phyloP scores from a whole-genome alignment of 257 asterid species.

The Leonotis leonurus region DNA sequence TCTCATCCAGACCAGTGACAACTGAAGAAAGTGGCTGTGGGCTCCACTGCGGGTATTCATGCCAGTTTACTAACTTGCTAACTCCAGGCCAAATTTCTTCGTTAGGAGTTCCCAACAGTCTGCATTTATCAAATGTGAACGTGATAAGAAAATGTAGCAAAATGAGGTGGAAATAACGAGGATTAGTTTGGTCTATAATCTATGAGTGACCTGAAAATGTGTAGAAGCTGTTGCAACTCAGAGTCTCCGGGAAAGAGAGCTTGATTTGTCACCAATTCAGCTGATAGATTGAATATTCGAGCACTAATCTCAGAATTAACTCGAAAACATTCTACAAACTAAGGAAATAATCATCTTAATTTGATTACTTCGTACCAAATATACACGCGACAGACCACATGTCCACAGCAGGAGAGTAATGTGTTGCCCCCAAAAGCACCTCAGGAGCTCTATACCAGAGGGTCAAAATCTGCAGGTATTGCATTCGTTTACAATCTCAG shows the following conservation, averaged over 20 bases:
- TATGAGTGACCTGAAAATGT: conserved; percentile 91
- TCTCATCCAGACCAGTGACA: conserved; percentile 67
- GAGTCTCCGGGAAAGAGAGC: conserved; percentile 95
- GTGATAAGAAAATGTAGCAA: neutral
- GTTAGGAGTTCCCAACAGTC: conserved; percentile 85
- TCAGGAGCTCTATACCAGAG: conserved; percentile 99
- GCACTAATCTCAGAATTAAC: neutral
- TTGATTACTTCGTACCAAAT: conserved; percentile 52
- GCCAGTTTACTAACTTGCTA: conserved; percentile 89
- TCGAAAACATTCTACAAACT: neutral
- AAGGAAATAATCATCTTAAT: neutral
- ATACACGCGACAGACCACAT: conserved; percentile 98
- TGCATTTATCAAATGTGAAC: conserved; percentile 14
- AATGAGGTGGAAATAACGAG: too few relatives aligned
- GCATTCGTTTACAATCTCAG: neutral
- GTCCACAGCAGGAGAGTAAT: conserved; percentile 95
- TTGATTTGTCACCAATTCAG: conserved; percentile 83
- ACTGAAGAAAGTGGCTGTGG: conserved; percentile 67
- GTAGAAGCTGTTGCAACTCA: conserved; percentile 94
- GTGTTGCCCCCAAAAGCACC: conserved; percentile 92
- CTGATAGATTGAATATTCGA: conserved; percentile 31
- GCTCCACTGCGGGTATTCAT: conserved; percentile 92
- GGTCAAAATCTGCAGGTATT: conserved; percentile 64
- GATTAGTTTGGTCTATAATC: neutral
- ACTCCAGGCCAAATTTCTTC: conserved; percentile 93